Conservation (phyloP, 495 filamentous ascomycete species). For the Penicillium paradoxum region DNA sequence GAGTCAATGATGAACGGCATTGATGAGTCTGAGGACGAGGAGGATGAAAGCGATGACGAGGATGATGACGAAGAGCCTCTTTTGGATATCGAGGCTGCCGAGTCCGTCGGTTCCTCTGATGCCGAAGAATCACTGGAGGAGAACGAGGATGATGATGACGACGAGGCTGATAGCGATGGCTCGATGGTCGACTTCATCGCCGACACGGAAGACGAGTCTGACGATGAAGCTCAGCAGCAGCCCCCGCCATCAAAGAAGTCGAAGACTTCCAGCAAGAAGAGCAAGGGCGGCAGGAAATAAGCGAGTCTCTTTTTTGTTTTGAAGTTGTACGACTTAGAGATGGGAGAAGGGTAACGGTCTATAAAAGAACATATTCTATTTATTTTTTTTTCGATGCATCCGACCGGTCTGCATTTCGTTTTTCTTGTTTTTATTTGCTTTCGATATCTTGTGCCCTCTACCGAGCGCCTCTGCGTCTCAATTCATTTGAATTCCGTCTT, state of each 20-base stretch:
- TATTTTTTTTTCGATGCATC: slow-evolving; percentile 14
- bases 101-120: slow-evolving; percentile 44
- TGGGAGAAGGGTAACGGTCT: slow-evolving; percentile 10
- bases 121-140: slow-evolving; percentile 44
- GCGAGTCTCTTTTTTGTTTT: not conserved
- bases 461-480: slow-evolving; percentile 8
- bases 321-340: slow-evolving; percentile 18
- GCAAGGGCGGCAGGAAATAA: slow-evolving; percentile 33
- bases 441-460: slow-evolving; percentile 9
- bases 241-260: slow-evolving; percentile 39
- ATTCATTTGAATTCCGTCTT: slow-evolving; percentile 3
- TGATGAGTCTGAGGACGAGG: slow-evolving; percentile 38
- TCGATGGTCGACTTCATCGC: slow-evolving; percentile 46
- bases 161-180: slow-evolving; percentile 39
- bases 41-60: slow-evolving; percentile 38
- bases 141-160: slow-evolving; percentile 41
- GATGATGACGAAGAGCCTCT: slow-evolving; percentile 36
- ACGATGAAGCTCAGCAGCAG: slow-evolving; percentile 28
- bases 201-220: slow-evolving; percentile 41
- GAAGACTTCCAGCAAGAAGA: slow-evolving; percentile 28
- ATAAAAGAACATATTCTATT: slow-evolving; percentile 14
- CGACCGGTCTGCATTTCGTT: slow-evolving; percentile 6
- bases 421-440: slow-evolving; percentile 2
- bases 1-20: slow-evolving; percentile 44
- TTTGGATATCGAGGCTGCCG: slow-evolving; percentile 44